Evolutionary conservation across 495 filamentous ascomycete species (phyloP).

Genomic region (Lichenothelia convexa): DNA sequence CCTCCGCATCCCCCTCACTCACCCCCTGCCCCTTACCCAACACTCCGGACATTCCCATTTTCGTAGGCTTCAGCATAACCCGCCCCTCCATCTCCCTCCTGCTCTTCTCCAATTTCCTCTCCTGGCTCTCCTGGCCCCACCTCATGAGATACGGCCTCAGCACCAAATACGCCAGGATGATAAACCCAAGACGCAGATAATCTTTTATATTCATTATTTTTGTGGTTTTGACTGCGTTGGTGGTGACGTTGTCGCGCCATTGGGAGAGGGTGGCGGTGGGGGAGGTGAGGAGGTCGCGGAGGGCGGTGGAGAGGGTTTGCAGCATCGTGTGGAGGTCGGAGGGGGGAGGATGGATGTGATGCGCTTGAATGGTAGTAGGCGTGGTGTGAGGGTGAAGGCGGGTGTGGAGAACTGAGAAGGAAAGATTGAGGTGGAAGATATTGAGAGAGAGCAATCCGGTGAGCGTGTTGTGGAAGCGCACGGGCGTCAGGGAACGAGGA

Average conservation of each 20-base stretch:
- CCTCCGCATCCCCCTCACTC: too few relatives aligned
- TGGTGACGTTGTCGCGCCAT: slow-evolving; percentile 23
- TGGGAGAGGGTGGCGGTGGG: slow-evolving; percentile 6
- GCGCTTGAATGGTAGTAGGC: not conserved
- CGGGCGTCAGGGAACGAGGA: not conserved
- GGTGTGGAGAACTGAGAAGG: too few relatives aligned
- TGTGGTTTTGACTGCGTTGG: slow-evolving; percentile 37
- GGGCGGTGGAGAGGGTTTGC: not conserved
- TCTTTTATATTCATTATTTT: slow-evolving; percentile 18
- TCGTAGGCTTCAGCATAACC: slow-evolving; percentile 17
- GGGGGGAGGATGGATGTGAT: not conserved
- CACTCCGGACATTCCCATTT: slow-evolving; percentile 28
- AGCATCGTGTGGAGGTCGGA: not conserved
- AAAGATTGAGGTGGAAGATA: not conserved
- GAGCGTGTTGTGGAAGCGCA: not conserved
- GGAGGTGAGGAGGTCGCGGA: not conserved
- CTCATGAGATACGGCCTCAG: slow-evolving; percentile 15
- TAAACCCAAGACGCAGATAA: slow-evolving; percentile 16
- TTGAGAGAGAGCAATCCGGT: not conserved
- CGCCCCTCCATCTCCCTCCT: slow-evolving; percentile 42
- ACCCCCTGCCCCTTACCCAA: too few relatives aligned
- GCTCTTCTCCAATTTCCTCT: slow-evolving; percentile 31
- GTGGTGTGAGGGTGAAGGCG: not conserved
- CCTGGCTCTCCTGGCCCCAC: slow-evolving; percentile 12
- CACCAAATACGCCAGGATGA: slow-evolving; percentile 14